A percentile compares a stretch with the other conserved stretches of the same genome.
Evolutionary conservation across 2,329 filamentous ascomycete species (phyloP).

Genomic region (Penicillium sumatraense): DNA sequence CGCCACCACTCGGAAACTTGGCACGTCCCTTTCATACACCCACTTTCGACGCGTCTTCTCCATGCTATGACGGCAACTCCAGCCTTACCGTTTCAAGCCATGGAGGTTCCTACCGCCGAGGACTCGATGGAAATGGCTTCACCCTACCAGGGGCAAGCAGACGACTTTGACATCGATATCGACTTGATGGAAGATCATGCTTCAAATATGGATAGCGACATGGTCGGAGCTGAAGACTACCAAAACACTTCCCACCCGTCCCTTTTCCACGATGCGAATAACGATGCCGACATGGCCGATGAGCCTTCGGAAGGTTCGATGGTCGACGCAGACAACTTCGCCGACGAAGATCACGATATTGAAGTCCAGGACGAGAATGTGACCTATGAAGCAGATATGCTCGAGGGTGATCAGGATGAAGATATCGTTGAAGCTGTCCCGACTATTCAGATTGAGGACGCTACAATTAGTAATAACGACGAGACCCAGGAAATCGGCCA

Average conservation of each 20-base stretch:
- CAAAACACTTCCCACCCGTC: conserved; percentile 35
- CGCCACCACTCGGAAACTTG: conserved; percentile 24
- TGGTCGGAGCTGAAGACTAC: conserved; percentile 47
- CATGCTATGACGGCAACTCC: conserved; percentile 41
- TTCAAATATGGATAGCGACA: conserved; percentile 59
- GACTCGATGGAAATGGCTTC: conserved; percentile 52
- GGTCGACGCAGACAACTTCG: conserved; percentile 39
- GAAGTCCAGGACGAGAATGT: conserved; percentile 38
- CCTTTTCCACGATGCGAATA: conserved; percentile 34
- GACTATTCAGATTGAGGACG: conserved; percentile 21
- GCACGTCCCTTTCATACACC: conserved; percentile 19
- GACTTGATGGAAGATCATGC: conserved; percentile 61
- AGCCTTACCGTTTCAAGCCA: conserved; percentile 35
- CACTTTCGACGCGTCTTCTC: conserved; percentile 18
- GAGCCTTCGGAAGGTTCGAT: conserved; percentile 47
- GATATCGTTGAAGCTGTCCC: conserved; percentile 37
- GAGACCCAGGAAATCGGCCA: conserved; percentile 10
- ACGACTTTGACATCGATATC: conserved; percentile 64
- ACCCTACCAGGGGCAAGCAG: conserved; percentile 47
- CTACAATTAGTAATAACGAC: conserved; percentile 9
- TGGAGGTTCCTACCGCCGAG: conserved; percentile 45
- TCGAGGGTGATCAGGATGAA: conserved; percentile 44
- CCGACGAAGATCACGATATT: conserved; percentile 31
- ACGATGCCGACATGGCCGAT: conserved; percentile 54
- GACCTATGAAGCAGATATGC: conserved; percentile 45